These are phyloP conservation scores for Mortierella sp. DNA, from an alignment of 371 early-diverging fungal species.

Conservation along the genomic window DNA sequence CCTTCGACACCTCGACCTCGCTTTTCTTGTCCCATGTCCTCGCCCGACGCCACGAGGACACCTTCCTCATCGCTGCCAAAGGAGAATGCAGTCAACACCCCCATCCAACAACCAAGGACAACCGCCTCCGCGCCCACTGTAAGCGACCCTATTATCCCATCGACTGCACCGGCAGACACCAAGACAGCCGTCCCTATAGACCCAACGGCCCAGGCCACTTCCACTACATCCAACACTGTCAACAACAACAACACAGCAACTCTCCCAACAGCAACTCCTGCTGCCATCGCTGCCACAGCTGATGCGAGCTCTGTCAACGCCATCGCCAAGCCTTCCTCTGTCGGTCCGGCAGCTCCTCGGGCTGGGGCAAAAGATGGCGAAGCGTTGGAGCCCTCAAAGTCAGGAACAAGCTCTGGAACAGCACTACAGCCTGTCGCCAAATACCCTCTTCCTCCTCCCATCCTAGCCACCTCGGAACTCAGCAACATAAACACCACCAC, in stretches of 20 bases:
- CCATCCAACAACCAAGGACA: constrained; percentile 1
- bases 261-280: constrained; percentile 2
- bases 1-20: not conserved
- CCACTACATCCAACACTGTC: not conserved
- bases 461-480: not conserved
- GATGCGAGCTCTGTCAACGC: not conserved
- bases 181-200: constrained; percentile 5
- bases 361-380: constrained; percentile 14
- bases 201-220: not conserved
- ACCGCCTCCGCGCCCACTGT: constrained; percentile 3
- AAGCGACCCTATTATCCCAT: not conserved
- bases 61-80: constrained; percentile 25
- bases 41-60: constrained; percentile 23
- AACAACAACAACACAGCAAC: not conserved
- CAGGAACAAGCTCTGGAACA: constrained; percentile 17
- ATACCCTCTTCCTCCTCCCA: not conserved
- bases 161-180: not conserved
- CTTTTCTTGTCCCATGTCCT: constrained; percentile 27
- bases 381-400: constrained; percentile 3
- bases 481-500: constrained; percentile 1
- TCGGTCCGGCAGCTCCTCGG: not conserved
- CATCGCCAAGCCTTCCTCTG: not conserved
- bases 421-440: not conserved
- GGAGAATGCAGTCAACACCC: constrained; percentile 11
- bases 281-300: not conserved